A percentile compares a stretch with the other conserved stretches of the same genome.
phyloP scores from a whole-genome alignment of 768 basidiomycete genomes.

The Russula brevipes region DNA sequence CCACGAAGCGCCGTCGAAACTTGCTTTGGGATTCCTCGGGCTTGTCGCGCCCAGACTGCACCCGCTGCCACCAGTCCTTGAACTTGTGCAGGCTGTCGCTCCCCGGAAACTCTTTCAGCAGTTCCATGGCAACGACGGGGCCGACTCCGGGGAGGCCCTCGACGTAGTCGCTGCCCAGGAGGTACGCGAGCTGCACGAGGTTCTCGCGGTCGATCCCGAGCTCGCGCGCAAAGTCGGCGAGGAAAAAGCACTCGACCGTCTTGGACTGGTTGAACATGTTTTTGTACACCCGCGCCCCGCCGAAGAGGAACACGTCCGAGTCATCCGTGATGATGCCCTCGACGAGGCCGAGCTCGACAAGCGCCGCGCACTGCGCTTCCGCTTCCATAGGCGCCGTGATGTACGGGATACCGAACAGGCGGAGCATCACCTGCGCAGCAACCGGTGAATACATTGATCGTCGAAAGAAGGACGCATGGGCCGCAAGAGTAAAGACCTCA shows the following conservation, averaged over 20 bases:
- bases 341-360: conserved; percentile 78
- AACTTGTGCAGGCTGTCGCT: conserved; percentile 79
- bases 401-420: conserved; percentile 95
- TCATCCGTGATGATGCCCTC: conserved; percentile 99
- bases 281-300: conserved; percentile 91
- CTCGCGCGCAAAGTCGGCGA: conserved; percentile 79
- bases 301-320: conserved; percentile 97
- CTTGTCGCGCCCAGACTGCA: conserved; percentile 85
- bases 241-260: conserved; percentile 94
- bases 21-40: conserved; percentile 65
- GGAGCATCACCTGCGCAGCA: conserved; percentile 66
- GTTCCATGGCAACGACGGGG: conserved; percentile 94
- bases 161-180: conserved; percentile 95
- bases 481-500: conserved; percentile 25
- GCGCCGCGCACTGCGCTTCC: conserved; percentile 95
- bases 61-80: conserved; percentile 90
- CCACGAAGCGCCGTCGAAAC: conserved; percentile 81
- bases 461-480: background rate
- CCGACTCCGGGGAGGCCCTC: conserved; percentile 90
- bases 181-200: conserved; percentile 83
- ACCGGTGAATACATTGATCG: background rate
- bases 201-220: conserved; percentile 82
- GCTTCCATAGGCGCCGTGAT: conserved; percentile 99
- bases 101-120: conserved; percentile 89
- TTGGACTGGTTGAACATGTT: conserved; percentile 99